phyloP scores from a whole-genome alignment of 2,329 filamentous ascomycete species.

The Xylariaceae sp. region DNA sequence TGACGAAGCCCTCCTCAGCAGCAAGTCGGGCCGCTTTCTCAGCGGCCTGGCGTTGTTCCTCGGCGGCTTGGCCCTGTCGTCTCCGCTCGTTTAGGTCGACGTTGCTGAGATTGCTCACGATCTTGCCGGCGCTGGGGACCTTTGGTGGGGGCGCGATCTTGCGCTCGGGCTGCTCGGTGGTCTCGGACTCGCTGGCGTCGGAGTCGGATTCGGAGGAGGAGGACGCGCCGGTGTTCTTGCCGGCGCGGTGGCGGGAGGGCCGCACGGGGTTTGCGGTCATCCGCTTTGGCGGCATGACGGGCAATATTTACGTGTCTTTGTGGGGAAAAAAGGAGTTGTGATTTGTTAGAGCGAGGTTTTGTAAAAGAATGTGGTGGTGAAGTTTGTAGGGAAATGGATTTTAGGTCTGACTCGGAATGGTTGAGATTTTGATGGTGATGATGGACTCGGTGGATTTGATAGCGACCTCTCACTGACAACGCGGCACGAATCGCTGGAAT shows the following conservation, averaged over 20 bases:
- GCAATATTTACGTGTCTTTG: not conserved
- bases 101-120: constrained; percentile 48
- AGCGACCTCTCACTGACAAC: too few relatives aligned
- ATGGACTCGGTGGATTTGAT: too few relatives aligned
- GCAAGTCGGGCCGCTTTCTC: constrained; percentile 48
- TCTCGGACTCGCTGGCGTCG: constrained; percentile 40
- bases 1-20: constrained; percentile 59
- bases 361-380: too few relatives aligned
- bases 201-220: constrained; percentile 48
- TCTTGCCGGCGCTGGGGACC: constrained; percentile 50
- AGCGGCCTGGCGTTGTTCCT: constrained; percentile 43
- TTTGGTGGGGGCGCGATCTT: constrained; percentile 52
- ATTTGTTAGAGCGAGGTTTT: not conserved
- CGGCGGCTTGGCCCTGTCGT: constrained; percentile 43
- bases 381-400: not conserved
- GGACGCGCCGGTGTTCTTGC: constrained; percentile 61
- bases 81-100: constrained; percentile 47
- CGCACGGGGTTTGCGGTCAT: constrained; percentile 90
- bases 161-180: constrained; percentile 26
- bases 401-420: not conserved
- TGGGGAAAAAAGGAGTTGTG: not conserved
- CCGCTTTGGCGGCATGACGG: constrained; percentile 63
- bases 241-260: constrained; percentile 77
- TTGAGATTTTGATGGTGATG: not conserved
- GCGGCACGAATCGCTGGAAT: not conserved